Conservation (phyloP, 345 rosid species). For the Iberis pinnata region DNA sequence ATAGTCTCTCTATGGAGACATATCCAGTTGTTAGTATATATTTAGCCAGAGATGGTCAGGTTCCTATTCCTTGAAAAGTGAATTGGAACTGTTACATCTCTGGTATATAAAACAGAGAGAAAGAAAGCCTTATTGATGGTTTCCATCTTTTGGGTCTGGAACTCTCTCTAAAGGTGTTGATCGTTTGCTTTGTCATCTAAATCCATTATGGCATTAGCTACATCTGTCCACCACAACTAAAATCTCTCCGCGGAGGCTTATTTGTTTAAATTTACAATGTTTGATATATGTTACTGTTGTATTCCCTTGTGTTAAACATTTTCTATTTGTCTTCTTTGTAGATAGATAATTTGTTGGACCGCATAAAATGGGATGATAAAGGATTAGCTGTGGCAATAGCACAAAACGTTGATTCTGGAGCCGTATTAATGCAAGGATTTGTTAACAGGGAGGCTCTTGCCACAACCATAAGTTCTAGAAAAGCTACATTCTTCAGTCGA, state of each 20-base stretch:
- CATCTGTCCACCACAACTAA: conserved; percentile 42
- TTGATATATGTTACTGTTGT: conserved; percentile 18
- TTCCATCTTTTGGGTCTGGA: conserved; percentile 31
- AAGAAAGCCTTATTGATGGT: conserved; percentile 34
- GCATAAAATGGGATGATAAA: conserved; percentile 87
- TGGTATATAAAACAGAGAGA: conserved; percentile 38
- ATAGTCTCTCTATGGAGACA: background rate
- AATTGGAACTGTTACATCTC: conserved; percentile 43
- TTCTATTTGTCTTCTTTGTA: conserved; percentile 25
- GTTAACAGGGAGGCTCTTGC: conserved; percentile 72
- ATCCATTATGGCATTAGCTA: conserved; percentile 36
- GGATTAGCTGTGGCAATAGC: conserved; percentile 95
- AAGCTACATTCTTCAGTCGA: conserved; percentile 90
- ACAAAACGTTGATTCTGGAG: conserved; percentile 85
- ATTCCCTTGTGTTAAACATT: background rate
- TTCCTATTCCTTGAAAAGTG: conserved; percentile 23
- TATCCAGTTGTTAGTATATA: too few relatives aligned
- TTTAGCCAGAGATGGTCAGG: conserved; percentile 40
- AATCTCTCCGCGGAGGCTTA: background rate
- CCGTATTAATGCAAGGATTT: conserved; percentile 94
- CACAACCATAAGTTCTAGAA: conserved; percentile 52
- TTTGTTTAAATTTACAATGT: background rate
- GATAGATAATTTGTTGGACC: conserved; percentile 62
- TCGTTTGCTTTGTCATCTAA: conserved; percentile 39
- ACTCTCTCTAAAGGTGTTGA: conserved; percentile 37